Base-by-base conservation (phyloP, 495 filamentous ascomycete genomes). In the Tuber aestivum region DNA sequence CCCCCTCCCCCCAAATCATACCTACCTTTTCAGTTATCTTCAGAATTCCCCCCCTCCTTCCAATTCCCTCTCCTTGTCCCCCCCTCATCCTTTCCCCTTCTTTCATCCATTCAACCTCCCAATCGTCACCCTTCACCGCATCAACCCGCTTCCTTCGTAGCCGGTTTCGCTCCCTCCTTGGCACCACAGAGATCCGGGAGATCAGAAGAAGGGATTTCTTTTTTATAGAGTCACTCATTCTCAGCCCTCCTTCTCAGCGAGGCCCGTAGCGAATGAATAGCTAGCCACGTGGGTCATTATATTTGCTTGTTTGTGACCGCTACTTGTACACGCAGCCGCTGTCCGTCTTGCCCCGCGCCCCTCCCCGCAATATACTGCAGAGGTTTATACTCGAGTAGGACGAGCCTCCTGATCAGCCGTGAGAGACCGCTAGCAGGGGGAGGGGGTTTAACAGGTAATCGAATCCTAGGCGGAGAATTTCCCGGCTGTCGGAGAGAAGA, bases 401-500 rank as follows among this genome's bases (percentile, higher is more conserved):
- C 78, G 75, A 79, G 72, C 40, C 77, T 79, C 77, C 77, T 72
- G 78, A 72, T 72, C 56, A 75, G 78, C 77, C 78, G 78, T 79
- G 72, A 78, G 56, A 65, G 56, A 65, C 56, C 32, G 56, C 56
- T 65, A 65, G 56, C 56, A 65, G 56, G 56, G 56, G 56, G 14
- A 35, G 56, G 14, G 56, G 73, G 70, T 72, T 70, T 79, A 79
- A 73, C 69, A 79, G 73, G 78, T 77, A 69, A 77, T 41, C 69
- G 72, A 20, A 79, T 77, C 78, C 78, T 73, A 79, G 72, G 76
- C 78, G 78, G 78, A 79, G 78, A 79, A 79, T 79, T 78, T 79
- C 77, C 78, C 76, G 78, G 76, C 35, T 79, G 72, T 75, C 78
- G 77, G 78, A 73, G 77, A 72, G 75, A 70, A 79, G 65, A 69